Percentiles rank a stretch among this genome's conserved stretches.
Evolutionary conservation across 2,329 filamentous ascomycete species (phyloP).

Genomic region (Colletotrichum simmondsii): DNA sequence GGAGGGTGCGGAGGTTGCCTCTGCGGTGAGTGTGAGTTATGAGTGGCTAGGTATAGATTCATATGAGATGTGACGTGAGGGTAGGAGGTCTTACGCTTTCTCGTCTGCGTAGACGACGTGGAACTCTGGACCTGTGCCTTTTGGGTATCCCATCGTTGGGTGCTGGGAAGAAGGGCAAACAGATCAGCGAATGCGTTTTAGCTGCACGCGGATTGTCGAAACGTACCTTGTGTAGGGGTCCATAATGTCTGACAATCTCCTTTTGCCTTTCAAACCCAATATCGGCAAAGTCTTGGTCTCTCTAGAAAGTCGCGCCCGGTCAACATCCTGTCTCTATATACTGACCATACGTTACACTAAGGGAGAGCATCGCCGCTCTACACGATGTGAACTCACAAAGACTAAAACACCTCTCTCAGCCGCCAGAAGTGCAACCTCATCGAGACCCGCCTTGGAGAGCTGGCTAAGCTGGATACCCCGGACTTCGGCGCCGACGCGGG

Average conservation of each 20-base stretch:
- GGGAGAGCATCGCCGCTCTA: too few species aligned
- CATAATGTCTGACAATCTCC: constrained; percentile 44
- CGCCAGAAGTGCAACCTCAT: constrained; percentile 44
- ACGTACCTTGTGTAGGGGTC: constrained; percentile 40
- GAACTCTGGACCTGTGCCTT: constrained; percentile 44
- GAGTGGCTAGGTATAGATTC: too few species aligned
- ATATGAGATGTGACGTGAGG: background rate
- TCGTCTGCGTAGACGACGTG: constrained; percentile 47
- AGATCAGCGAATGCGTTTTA: too few species aligned
- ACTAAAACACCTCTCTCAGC: constrained; percentile 45
- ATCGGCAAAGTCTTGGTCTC: constrained; percentile 46
- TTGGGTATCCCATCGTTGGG: constrained; percentile 45
- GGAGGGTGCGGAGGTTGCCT: constrained; percentile 42
- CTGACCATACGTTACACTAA: too few species aligned
- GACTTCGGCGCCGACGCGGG: constrained; percentile 43
- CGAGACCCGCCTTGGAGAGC: constrained; percentile 38
- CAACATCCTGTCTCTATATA: too few species aligned
- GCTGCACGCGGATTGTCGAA: too few species aligned
- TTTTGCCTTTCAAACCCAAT: constrained; percentile 43
- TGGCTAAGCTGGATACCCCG: constrained; percentile 42
- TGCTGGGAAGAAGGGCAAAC: constrained; percentile 30
- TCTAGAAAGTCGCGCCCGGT: constrained; percentile 23
- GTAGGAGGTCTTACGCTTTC: constrained; percentile 36
- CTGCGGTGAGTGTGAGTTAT: background rate
- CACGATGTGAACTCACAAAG: constrained; percentile 37